Base-by-base conservation (phyloP, 2,329 filamentous ascomycete genomes). In the Ramularia endophylla region DNA sequence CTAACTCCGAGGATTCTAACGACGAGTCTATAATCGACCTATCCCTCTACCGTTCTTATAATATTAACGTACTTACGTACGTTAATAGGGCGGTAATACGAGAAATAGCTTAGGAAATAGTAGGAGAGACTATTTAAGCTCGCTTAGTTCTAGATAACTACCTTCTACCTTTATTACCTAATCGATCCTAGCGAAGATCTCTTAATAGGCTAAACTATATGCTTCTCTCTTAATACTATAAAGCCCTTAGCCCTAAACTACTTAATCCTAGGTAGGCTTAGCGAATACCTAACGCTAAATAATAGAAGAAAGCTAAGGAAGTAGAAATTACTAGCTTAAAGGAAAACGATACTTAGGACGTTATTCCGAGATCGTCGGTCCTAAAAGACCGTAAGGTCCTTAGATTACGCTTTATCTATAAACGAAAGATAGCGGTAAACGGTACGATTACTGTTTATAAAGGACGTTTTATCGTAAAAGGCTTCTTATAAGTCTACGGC, bases 271-370 rank as follows among this genome's bases (percentile, higher is more conserved):
- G 37, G 17, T 13, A 41, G 19, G 39, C 27, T 12, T 17, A 29
- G 8, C 4, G 5, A 36, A 41, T 41, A 32, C 6, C 9, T 18
- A 17, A 44, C 19, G 12, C 12, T 11, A 11, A 33, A 20, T 30
- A 44, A 30, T 44, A 35, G 41, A 15, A 39, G 29, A 4, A 40
- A 31, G 28, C 41, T 16, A 44, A 35, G 18, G 4, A 44, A 3
- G 30, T 40, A 15, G 36, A 44, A 31, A 33, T 25, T 22, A 16
- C 30, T 31, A 44, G 41, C 27, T 27, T 44, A 18, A 34, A 29
- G n/a, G 13, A 39, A 28, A 44, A 44, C 29, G 20, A 44, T 36
- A 44, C 29, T 15, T 44, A 35, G 41, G 22, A 40, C 8, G 16
- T 44, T 8, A 25, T 44, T 7, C 36, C 15, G 3, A 15, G 30